Evolutionary conservation across 2,329 filamentous ascomycete species (phyloP).

Genomic region (Aureobasidium sp.): DNA sequence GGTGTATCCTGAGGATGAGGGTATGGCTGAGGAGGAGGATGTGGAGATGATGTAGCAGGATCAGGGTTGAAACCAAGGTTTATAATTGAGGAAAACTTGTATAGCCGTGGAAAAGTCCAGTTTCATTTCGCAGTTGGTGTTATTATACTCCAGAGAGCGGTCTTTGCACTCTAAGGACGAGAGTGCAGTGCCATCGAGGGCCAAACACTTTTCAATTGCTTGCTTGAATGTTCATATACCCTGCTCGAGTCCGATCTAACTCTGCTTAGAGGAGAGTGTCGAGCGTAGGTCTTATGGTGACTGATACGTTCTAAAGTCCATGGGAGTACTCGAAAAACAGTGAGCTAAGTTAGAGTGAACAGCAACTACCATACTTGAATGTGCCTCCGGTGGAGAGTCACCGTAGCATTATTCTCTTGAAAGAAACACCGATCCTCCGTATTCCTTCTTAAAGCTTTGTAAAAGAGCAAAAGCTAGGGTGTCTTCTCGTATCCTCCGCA

Average conservation of each 20-base stretch:
- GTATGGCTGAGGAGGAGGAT: constrained; percentile 27
- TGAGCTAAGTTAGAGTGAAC: neutral
- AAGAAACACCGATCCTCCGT: too few species aligned
- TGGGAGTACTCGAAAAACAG: neutral
- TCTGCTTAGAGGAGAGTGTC: neutral
- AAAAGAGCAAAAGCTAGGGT: neutral
- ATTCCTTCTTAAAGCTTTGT: neutral
- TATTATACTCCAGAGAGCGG: neutral
- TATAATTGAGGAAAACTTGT: neutral
- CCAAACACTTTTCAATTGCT: neutral
- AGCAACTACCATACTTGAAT: neutral
- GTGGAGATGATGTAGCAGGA: neutral
- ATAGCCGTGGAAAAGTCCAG: neutral
- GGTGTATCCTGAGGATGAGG: constrained; percentile 29
- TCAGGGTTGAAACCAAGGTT: too few species aligned
- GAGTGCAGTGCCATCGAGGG: neutral
- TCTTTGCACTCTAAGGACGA: neutral
- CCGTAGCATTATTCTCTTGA: neutral
- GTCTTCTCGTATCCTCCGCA: neutral
- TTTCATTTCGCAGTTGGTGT: neutral
- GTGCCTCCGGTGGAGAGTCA: neutral
- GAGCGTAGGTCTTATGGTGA: neutral
- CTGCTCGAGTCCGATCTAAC: neutral
- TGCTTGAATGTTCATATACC: neutral
- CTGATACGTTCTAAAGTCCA: neutral